Evolutionary conservation across 2,329 filamentous ascomycete genomes (phyloP).

Genomic region (Pseudopyrenochaeta lycopersici): DNA sequence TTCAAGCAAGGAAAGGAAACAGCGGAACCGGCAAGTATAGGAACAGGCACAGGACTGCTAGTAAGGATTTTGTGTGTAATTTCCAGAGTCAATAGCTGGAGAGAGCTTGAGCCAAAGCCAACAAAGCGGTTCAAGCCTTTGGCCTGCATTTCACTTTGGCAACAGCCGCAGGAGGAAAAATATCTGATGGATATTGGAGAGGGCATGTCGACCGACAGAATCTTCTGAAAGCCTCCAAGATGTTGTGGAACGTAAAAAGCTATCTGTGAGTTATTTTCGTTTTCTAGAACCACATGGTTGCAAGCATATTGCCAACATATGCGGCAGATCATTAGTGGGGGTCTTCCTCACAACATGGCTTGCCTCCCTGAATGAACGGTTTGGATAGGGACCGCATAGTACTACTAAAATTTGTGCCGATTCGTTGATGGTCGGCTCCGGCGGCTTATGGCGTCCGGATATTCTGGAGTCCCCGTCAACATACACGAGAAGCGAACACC

Average conservation of each 20-base stretch:
- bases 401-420: neutral
- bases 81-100: neutral
- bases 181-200: neutral
- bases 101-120: no score
- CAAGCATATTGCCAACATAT: constrained; percentile 1
- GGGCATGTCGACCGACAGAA: neutral
- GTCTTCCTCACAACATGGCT: neutral
- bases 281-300: neutral
- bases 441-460: neutral
- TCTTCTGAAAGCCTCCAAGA: neutral
- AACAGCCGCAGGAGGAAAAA: neutral
- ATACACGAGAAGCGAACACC: neutral
- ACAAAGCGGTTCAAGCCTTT: no score
- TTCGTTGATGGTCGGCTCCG: neutral
- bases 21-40: neutral
- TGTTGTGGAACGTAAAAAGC: neutral
- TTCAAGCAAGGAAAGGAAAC: neutral
- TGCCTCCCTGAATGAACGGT: neutral
- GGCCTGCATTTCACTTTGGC: neutral
- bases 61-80: neutral
- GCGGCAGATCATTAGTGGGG: neutral
- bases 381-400: neutral
- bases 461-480: neutral
- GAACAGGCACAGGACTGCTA: no score
- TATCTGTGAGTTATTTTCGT: neutral